A percentile compares a stretch with the other conserved stretches of the same genome.
Conservation (phyloP, 345 rosid genomes). For the Linum lewisii region DNA sequence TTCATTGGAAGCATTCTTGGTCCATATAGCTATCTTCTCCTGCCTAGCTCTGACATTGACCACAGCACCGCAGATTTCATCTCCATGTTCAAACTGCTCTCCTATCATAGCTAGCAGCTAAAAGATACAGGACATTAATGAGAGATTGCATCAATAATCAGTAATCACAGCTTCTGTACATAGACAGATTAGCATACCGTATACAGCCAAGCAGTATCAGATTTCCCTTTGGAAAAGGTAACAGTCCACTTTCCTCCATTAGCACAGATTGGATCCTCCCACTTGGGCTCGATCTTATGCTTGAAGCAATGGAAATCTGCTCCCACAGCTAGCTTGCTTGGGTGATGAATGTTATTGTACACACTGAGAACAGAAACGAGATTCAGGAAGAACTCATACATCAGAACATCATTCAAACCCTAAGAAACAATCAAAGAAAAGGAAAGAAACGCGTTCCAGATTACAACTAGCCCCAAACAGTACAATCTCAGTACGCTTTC, state of each 20-base stretch:
- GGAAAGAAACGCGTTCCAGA: no score
- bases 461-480: no score
- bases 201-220: conserved; percentile 69
- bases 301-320: conserved; percentile 91
- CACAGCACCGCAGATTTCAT: conserved; percentile 93
- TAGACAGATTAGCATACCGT: conserved; percentile 36
- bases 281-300: conserved; percentile 73
- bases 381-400: no score
- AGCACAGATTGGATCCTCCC: conserved; percentile 96
- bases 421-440: no score
- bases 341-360: conserved; percentile 63
- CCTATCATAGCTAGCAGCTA: conserved; percentile 71
- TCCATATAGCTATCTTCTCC: conserved; percentile 75
- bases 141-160: neutral
- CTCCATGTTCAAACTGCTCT: conserved; percentile 87
- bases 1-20: conserved; percentile 85
- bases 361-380: conserved; percentile 29
- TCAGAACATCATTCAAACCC: no score
- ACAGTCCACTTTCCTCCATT: conserved; percentile 95
- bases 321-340: conserved; percentile 53
- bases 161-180: neutral
- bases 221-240: conserved; percentile 35
- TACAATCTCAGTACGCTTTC: neutral
- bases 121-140: neutral
- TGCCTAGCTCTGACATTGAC: conserved; percentile 55